Base-by-base conservation (phyloP, 2,329 filamentous ascomycete species). In the Beauveria pseudobassiana region DNA sequence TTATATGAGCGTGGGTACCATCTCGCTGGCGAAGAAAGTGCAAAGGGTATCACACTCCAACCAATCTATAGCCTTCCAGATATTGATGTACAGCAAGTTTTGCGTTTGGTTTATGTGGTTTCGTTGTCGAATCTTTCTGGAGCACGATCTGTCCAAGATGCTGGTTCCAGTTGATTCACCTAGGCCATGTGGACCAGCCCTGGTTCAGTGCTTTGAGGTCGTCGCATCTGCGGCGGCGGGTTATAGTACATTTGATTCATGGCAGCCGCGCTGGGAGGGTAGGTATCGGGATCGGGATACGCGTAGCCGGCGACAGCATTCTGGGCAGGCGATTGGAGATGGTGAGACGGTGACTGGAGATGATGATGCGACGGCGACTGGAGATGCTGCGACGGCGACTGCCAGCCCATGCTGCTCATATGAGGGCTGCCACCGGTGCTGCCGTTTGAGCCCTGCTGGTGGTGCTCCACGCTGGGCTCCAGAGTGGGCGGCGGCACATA, bases 381-480 rank as follows among this genome's bases (percentile, higher is more conserved):
- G 84, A 51, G 78, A 75, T 64, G 57, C 67, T 93, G 89, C 2
- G 55, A 58, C 16, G 55, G 55, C 45, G 55, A 58, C 67, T 91
- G 89, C 93, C 93, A 97, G 60, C 90, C 89, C 64, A 91, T 82
- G 64, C 82, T 86, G 64, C 78, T 76, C 86, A 96, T 91, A 74
- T 97, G 93, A 56, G 93, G 93, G 73, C 92, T 96, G 59, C 90
- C 89, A 62, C 80, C 86, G n/a, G 84, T 87, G 71, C 90, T 96
- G 61, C 82, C 82, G 55, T 79, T 74, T 1, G 83, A 85, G 3
- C 85, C 80, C 67, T 89, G 87, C 68, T 89, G 87, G 65, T 88
- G 87, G 63, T 90, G 87, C 72, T 93, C 91, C 64, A 91, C 83
- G 73, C 85, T 93, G 28, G 93, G 91, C 77, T 97, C 93, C 57